Evolutionary conservation across 2,329 filamentous ascomycete species (phyloP).

Genomic region (Cordyceps javanica): DNA sequence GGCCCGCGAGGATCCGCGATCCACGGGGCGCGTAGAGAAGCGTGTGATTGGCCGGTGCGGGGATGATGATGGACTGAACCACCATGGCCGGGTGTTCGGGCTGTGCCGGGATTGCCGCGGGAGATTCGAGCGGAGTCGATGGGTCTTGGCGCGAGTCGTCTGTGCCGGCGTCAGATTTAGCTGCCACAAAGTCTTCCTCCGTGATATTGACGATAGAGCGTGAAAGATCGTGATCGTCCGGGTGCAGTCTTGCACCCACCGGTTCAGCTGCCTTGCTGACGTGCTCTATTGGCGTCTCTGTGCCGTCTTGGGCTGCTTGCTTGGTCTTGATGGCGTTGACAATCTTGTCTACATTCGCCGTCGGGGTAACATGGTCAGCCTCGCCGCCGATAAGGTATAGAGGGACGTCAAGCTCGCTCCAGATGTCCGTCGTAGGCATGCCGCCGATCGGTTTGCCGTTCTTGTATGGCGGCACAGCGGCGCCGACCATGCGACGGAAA

Average conservation of each 20-base stretch:
- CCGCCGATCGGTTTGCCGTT: conserved; percentile 51
- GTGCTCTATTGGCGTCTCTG: background rate
- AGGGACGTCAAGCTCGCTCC: conserved; percentile 67
- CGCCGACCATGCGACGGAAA: conserved; percentile 75
- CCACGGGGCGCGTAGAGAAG: conserved; percentile 74
- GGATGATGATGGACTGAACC: conserved; percentile 65
- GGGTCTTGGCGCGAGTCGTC: conserved; percentile 39
- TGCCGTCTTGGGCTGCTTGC: conserved; percentile 7
- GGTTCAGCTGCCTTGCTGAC: conserved; percentile 12
- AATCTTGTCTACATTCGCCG: conserved; percentile 65
- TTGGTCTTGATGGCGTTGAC: conserved; percentile 30
- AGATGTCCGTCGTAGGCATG: conserved; percentile 62
- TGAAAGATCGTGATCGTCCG: conserved; percentile 26
- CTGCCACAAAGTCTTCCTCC: conserved; percentile 30
- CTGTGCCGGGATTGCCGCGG: conserved; percentile 38
- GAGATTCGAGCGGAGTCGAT: conserved; percentile 38
- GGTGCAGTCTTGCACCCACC: background rate
- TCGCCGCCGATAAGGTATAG: conserved; percentile 75
- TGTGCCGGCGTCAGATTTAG: conserved; percentile 17
- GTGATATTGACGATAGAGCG: conserved; percentile 40
- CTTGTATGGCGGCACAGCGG: conserved; percentile 57
- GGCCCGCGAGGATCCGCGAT: conserved; percentile 69
- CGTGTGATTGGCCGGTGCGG: conserved; percentile 73
- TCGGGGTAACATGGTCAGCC: conserved; percentile 69
- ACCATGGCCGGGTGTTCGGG: conserved; percentile 43